Conservation (phyloP, 2,329 filamentous ascomycete species). For the Volutella citrinella region DNA sequence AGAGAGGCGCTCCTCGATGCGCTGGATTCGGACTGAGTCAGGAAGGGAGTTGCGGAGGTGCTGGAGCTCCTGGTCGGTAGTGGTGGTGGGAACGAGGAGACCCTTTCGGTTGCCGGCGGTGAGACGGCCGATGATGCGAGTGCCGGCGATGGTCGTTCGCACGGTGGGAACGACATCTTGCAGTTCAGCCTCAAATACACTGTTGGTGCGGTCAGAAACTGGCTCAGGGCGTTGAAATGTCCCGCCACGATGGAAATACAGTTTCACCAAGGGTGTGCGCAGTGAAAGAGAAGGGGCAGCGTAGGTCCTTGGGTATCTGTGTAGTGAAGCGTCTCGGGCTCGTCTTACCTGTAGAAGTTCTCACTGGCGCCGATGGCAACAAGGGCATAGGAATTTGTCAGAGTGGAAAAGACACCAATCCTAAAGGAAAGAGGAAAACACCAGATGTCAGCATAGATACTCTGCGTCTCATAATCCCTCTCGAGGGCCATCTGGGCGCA, state of each 20-base stretch:
- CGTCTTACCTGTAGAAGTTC: conserved; percentile 94
- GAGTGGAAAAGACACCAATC: conserved; percentile 92
- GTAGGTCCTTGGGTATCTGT: too few relatives aligned
- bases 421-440: conserved; percentile 48
- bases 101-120: conserved; percentile 97
- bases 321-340: too few relatives aligned
- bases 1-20: conserved; percentile 94
- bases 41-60: conserved; percentile 94
- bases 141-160: conserved; percentile 94
- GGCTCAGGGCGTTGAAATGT: not conserved
- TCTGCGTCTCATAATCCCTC: not conserved
- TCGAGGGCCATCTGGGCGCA: not conserved
- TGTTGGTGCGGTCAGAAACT: conserved; percentile 29
- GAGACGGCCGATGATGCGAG: conserved; percentile 90
- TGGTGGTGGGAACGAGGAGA: conserved; percentile 91
- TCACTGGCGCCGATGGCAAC: conserved; percentile 93
- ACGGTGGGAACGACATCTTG: conserved; percentile 97
- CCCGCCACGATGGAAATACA: too few relatives aligned
- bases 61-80: conserved; percentile 96
- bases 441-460: conserved; percentile 9
- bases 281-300: too few relatives aligned
- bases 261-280: too few relatives aligned
- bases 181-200: conserved; percentile 95
- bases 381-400: conserved; percentile 96
- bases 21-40: conserved; percentile 87